Evolutionary conservation across 2,329 filamentous ascomycete species (phyloP), one percentile per base, ranked within the genome.

Genomic region (Arthrinium puccinioides): DNA sequence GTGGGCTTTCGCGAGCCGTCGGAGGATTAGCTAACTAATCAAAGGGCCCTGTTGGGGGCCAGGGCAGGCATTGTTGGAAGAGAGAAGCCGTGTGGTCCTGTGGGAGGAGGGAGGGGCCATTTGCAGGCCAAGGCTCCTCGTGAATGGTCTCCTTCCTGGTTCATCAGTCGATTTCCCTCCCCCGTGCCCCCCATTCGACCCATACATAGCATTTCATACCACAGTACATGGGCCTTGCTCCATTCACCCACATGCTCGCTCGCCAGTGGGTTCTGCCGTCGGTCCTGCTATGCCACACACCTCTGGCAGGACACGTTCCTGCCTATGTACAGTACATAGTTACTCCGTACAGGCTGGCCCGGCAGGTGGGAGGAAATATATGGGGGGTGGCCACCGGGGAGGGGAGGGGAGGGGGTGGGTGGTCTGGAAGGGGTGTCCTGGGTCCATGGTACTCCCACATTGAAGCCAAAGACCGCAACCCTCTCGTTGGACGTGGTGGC

Each of bases 1-100:
- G 10, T 27, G 47, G 42, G 50, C 45, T 49, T 50, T 50, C 50
- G 54, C 47, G 59, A 55, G 55, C 47, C 49, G 47, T 67, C 64
- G 64, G 63, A 68, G 61, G 59, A 63, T 67, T 40, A 59, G 62
- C 57, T 56, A 54, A 59, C 59, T 61, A 61, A 64, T 64, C 59
- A 62, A 54, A 55, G 52, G 50, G 53, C 56, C 59, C 53, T 60
- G 57, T 55, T 59, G 50, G 53, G 54, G 55, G 53, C 52, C 49
- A 54, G 53, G 51, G 56, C 56, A 47, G 49, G 51, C 53, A 60
- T 56, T 59, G 30, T 21, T 24, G 32, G 21, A 27, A 27, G 32
- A 47, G 47, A 45, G 44, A 47, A 50, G 53, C 44, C 47, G 47
- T 52, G 33, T n/a, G n/a, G n/a, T n/a, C n/a, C n/a, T n/a, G n/a